Base-by-base conservation (phyloP, 768 basidiomycete genomes). In the Paxillus ammoniavirescens region DNA sequence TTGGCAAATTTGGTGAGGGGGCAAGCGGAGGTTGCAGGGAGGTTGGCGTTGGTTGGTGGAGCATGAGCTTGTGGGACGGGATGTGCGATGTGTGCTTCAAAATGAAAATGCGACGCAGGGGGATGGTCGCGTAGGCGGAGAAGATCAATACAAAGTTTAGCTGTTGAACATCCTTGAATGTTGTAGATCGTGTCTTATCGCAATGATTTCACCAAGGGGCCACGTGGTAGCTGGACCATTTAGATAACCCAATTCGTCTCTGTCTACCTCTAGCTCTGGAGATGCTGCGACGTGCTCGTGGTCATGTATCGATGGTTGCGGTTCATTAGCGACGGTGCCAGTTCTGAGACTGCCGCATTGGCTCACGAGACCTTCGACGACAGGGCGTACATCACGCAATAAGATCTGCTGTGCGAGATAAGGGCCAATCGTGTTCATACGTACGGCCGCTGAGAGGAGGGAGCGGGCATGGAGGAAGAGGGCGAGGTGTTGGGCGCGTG, bases 161-260 rank as follows among this genome's bases (percentile, higher is more conserved):
- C 88, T 90, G 72, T 99, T 99, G 78, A 99, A 99, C 59, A 98
- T 93, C 55, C 95, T 81, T 42, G 93, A 95, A 73, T 98, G 96
- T 70, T 94, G 91, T 63, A 93, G 73, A 73, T 98, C 96, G 70
- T 99, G 97, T 54, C 97, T 78, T 38, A 84, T 82, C 35, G 89
- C 85, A 28, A 98, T 77, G 38, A 98, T 88, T 72, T 99, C 97
- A 15, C 94, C 95, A 17, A 99, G 70, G 1, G 96, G 97, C 96
- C 96, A 98, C 14, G 92, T 98, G 62, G 86, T 93, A 36, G 88
- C 87, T 4, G 95, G 93, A 0, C 84, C 87, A 33, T 74, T 61
- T 10, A 74, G 63, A n/a, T 70, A 54, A 17, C 14, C 44, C 55
- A 45, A 61, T 64, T 58, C 47, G 28, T 61, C 60, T 8, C 23